These are phyloP conservation scores for Russula sp. DNA, from an alignment of 768 basidiomycete species.

Conservation along the genomic window DNA sequence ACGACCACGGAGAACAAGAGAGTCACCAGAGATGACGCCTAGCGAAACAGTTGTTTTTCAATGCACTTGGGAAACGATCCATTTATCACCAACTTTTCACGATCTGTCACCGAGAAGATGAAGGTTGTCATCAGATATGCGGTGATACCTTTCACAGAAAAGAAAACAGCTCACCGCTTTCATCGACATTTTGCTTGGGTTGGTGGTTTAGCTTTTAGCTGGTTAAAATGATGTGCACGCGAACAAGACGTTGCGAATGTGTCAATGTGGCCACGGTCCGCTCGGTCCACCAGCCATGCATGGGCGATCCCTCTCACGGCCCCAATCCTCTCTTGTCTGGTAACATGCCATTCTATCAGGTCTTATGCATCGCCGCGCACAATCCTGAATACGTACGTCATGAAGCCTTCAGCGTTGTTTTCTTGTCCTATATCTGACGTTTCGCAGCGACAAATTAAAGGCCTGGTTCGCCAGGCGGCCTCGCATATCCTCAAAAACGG, in stretches of 20 bases:
- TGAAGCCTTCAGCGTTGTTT: neutral
- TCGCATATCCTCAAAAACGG: conserved; percentile 66
- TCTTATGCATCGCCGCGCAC: conserved; percentile 79
- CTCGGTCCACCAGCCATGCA: conserved; percentile 9
- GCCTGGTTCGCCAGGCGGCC: conserved; percentile 66
- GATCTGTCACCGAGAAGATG: conserved; percentile 34
- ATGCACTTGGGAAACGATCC: neutral
- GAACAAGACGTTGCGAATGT: neutral
- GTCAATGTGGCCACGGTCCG: neutral
- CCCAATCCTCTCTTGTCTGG: neutral
- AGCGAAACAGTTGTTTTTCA: conserved; percentile 25
- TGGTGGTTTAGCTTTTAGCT: conserved; percentile 4
- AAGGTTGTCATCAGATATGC: neutral
- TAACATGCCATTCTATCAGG: conserved; percentile 81
- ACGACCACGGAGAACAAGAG: conserved; percentile 74
- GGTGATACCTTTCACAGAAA: neutral
- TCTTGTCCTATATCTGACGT: neutral
- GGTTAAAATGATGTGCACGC: conserved; percentile 3
- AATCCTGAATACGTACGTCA: conserved; percentile 62
- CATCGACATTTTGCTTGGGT: conserved; percentile 48
- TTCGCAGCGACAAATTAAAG: conserved; percentile 64
- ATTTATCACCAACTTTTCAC: conserved; percentile 47
- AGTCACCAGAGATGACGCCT: conserved; percentile 91
- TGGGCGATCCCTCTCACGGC: too few species aligned
- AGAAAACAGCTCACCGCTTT: conserved; percentile 55